Base-by-base conservation (phyloP, 2,329 filamentous ascomycete genomes). In the Colletotrichum neosansevieriae region DNA sequence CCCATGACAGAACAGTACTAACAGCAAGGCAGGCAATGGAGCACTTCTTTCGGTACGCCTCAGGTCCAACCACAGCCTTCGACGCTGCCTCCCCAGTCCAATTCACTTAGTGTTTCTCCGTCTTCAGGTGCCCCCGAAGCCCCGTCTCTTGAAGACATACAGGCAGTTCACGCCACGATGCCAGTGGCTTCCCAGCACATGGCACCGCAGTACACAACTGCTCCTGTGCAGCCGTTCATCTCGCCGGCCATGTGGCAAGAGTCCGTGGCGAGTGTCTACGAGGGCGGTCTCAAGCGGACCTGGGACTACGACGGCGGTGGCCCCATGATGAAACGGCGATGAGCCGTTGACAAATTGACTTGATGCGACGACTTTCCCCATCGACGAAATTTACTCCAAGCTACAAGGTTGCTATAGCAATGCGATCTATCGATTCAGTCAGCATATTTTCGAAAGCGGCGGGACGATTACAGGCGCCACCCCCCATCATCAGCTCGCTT, bases 1-100 rank as follows among this genome's bases (percentile, higher is more conserved):
- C 12, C 7, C 19, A 6, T 40, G 17, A 11, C 6, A 42, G 12
- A 15, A 21, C 6, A 11, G 21, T 50, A 34, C 70, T 76, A 70
- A 74, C 62, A 38, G 50, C 11, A 38, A 66, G 34, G 17, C 42
- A 97, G 94, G 79, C 94, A 97, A 84, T 98, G 95, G 94, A 94
- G 97, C 80, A 91, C 92, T 76, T 94, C 95, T 72, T 98, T 98
- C 82, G 93, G 94, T 84, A 92, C 91, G 79, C 89, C 88, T 68
- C 80, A 82, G 72, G 79, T 80, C 74, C 82, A 84, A 74, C 75
- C 82, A 71, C 79, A 80, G 71, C 77, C 79, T 70, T 75, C 76
- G 65, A 78, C 82, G 68, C 76, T 81, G 74, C 79, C 79, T 73
- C 77, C 82, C 72, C 82, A 84, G 75, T 77, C 81, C 77, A 83